phyloP scores from a whole-genome alignment of 2,329 filamentous ascomycete species.

The Didymella pomorum region DNA sequence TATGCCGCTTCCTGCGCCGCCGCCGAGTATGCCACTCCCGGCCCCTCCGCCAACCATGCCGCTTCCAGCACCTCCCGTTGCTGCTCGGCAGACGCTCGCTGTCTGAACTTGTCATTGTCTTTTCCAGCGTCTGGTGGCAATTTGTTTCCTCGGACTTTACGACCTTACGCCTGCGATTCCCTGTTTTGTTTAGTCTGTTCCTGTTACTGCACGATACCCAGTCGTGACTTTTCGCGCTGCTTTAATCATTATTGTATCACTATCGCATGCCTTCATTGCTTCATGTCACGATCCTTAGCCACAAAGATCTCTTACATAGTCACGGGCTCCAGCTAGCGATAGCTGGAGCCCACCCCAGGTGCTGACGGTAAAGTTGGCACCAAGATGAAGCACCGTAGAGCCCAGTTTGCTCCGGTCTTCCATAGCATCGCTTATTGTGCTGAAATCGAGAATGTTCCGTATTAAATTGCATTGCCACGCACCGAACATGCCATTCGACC shows the following conservation, averaged over 20 bases:
- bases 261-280: not conserved
- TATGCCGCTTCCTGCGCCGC: conserved; percentile 55
- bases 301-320: conserved; percentile 2
- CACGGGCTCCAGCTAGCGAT: not conserved
- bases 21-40: conserved; percentile 28
- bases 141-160: too few species aligned
- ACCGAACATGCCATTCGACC: too few species aligned
- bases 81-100: conserved; percentile 5
- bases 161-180: conserved; percentile 17
- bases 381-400: conserved; percentile 6
- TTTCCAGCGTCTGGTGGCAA: too few species aligned
- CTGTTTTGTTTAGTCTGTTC: not conserved
- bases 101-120: conserved; percentile 1
- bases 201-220: conserved; percentile 9
- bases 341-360: not conserved
- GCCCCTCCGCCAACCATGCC: conserved; percentile 27
- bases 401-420: not conserved
- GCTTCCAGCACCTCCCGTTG: conserved; percentile 25
- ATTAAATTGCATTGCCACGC: too few species aligned
- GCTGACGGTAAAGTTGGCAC: too few species aligned
- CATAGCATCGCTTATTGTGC: not conserved
- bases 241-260: conserved; percentile 1
- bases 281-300: too few species aligned
- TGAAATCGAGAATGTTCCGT: too few species aligned
- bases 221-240: not conserved